Evolutionary conservation across 345 rosid genomes (phyloP).

Genomic region (Ceriops decandra): DNA sequence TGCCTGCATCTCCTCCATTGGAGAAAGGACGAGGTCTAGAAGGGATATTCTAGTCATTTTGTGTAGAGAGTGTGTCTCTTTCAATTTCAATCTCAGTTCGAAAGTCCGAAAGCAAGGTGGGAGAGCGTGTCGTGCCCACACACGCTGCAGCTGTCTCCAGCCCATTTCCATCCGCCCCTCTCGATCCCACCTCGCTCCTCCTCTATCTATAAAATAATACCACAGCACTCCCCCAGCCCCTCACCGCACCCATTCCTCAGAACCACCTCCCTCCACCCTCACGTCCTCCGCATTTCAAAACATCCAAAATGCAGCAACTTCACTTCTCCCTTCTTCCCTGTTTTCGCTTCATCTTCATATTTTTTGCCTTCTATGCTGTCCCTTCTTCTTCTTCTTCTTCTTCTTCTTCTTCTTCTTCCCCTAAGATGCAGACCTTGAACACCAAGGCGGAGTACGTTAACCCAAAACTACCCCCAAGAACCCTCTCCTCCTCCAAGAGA

Average conservation of each 20-base stretch:
- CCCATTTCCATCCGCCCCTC: slow-evolving; percentile 7
- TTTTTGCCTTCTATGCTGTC: too few species aligned
- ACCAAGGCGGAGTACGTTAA: slow-evolving; percentile 35
- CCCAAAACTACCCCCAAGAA: slow-evolving; percentile 70
- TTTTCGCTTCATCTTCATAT: neutral
- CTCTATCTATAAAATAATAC: neutral
- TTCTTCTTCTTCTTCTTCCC: slow-evolving; percentile 1
- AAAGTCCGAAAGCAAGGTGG: too few species aligned
- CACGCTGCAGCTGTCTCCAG: slow-evolving; percentile 33
- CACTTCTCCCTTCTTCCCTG: neutral
- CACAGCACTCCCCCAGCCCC: neutral
- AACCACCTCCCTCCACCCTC: neutral
- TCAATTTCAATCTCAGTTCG: too few species aligned
- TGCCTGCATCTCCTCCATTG: too few species aligned
- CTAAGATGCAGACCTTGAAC: slow-evolving; percentile 33
- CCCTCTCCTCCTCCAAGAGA: slow-evolving; percentile 57
- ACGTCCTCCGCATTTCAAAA: neutral
- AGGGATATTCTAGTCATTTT: too few species aligned
- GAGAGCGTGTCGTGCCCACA: slow-evolving; percentile 19
- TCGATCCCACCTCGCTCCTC: neutral
- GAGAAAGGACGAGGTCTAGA: too few species aligned
- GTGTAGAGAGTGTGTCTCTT: too few species aligned
- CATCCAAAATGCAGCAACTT: neutral
- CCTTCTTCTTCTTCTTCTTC: too few species aligned
- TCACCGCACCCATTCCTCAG: neutral